phyloP scores from a whole-genome alignment of 768 basidiomycete species.

The Macrolepiota albuminosa region DNA sequence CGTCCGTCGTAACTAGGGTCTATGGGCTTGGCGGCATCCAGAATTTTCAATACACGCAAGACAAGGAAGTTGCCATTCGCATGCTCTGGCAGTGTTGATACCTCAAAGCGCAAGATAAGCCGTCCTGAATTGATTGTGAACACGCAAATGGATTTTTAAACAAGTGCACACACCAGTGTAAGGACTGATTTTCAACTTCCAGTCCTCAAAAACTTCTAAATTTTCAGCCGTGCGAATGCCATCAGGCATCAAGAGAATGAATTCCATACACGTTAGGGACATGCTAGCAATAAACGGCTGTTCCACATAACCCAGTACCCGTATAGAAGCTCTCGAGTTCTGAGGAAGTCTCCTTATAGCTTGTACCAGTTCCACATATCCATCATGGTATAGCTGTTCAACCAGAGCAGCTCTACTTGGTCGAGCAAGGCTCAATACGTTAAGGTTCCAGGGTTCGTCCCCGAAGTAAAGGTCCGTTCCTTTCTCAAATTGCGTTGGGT shows the following conservation, averaged over 20 bases:
- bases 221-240: no score
- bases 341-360: neutral
- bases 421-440: neutral
- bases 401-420: neutral
- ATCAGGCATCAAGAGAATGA: no score
- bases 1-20: no score
- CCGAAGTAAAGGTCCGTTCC: neutral
- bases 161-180: no score
- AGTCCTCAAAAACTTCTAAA: no score
- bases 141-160: no score
- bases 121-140: no score
- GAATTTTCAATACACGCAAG: neutral
- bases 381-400: neutral
- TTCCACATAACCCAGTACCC: neutral
- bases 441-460: neutral
- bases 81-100: neutral
- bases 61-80: neutral
- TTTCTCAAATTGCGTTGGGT: neutral
- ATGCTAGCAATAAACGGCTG: neutral
- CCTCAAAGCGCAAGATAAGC: no score
- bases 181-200: no score
- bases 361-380: neutral
- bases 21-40: neutral
- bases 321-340: accelerated
- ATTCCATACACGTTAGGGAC: no score